Conservation (phyloP, 345 rosid genomes). For the Pistacia atlantica region DNA sequence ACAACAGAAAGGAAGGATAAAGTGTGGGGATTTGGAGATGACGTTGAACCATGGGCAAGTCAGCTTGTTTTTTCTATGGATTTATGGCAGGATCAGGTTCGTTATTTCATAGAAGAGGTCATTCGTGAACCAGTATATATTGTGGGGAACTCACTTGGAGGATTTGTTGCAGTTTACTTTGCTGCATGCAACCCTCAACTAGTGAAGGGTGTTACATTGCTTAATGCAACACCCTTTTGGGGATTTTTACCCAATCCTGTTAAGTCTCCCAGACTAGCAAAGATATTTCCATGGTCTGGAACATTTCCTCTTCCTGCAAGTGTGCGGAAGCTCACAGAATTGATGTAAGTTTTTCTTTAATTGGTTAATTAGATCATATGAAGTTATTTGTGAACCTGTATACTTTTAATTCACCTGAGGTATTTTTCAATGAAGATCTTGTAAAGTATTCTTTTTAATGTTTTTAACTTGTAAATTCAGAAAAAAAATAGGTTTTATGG, state of each 20-base stretch:
- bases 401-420: neutral
- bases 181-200: constrained; percentile 83
- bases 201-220: constrained; percentile 88
- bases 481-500: neutral
- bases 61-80: constrained; percentile 78
- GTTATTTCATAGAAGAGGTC: constrained; percentile 72
- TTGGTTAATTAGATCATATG: constrained; percentile 13
- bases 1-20: constrained; percentile 27
- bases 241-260: constrained; percentile 88
- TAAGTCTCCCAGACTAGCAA: constrained; percentile 71
- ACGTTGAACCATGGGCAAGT: constrained; percentile 79
- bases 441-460: neutral
- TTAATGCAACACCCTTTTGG: constrained; percentile 99
- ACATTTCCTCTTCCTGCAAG: constrained; percentile 84
- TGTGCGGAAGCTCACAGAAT: constrained; percentile 71
- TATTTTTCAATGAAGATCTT: neutral
- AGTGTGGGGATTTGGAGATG: constrained; percentile 89
- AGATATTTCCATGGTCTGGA: constrained; percentile 84
- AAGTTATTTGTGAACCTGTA: neutral
- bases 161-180: constrained; percentile 80
- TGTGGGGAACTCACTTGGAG: constrained; percentile 95
- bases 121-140: constrained; percentile 89
- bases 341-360: constrained; percentile 57
- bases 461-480: neutral
- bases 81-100: constrained; percentile 90